Percentiles rank a stretch among this genome's conserved stretches.
Evolutionary conservation across 2,329 filamentous ascomycete species (phyloP).

Genomic region (Pestalotiopsis sp.): DNA sequence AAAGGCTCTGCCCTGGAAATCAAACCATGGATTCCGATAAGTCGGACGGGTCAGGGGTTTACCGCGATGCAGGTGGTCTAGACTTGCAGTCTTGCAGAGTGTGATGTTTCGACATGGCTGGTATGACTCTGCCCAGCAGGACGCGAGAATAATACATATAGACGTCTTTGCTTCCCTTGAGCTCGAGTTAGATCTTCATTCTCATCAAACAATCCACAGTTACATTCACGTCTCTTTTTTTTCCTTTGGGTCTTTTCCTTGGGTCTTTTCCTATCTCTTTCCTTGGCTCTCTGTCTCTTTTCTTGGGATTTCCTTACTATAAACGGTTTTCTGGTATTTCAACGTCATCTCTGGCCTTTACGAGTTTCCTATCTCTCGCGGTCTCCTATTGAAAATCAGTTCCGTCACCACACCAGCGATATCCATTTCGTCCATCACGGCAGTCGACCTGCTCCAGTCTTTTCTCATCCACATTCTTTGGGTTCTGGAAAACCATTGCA

Average conservation of each 20-base stretch:
- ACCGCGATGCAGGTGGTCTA: slow-evolving; percentile 7
- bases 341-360: slow-evolving; percentile 23
- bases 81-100: background rate
- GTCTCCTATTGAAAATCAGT: slow-evolving; percentile 20
- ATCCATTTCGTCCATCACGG: slow-evolving; percentile 19
- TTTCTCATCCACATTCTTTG: slow-evolving; percentile 12
- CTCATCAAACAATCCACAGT: slow-evolving; percentile 22
- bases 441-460: slow-evolving; percentile 26
- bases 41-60: slow-evolving; percentile 2
- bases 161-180: slow-evolving; percentile 16
- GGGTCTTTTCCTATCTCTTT: slow-evolving; percentile 24
- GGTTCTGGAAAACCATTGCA: background rate
- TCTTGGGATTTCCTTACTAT: slow-evolving; percentile 22
- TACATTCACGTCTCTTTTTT: slow-evolving; percentile 27
- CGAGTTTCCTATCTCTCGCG: slow-evolving; percentile 24
- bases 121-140: background rate
- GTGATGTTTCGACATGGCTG: background rate
- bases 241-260: slow-evolving; percentile 11
- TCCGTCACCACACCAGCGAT: slow-evolving; percentile 14
- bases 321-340: slow-evolving; percentile 23
- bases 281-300: slow-evolving; percentile 26
- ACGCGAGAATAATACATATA: slow-evolving; percentile 27
- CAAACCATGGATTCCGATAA: slow-evolving; percentile 6
- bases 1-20: background rate
- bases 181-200: slow-evolving; percentile 13